Evolutionary conservation across 2,329 filamentous ascomycete species (phyloP), one percentile per base, ranked within the genome.

Genomic region (Escovopsis sp.): DNA sequence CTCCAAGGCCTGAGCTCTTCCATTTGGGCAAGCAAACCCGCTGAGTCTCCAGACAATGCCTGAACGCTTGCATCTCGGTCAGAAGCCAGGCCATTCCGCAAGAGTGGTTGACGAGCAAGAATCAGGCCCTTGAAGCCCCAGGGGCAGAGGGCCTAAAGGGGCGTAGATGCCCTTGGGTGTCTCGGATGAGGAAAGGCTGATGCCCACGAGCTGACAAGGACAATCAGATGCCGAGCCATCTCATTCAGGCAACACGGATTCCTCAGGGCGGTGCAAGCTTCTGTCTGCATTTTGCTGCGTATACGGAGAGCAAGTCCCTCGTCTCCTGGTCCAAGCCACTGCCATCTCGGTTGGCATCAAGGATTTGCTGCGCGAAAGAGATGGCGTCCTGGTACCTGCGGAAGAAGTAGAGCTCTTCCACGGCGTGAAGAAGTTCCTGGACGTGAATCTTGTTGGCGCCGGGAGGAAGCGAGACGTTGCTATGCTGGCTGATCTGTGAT

Each of bases 371-470:
- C 6, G 66, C 55, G 36, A 76, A 63, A 10, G 51, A 49, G n/a
- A 61, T 57, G 2, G 64, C 70, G 41, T 71, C 64, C 1, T 54
- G 53, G 43, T 64, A 76, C 30, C 64, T 57, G 6, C 62, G 56
- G 48, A 68, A 68, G 52, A 72, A 76, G 50, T 76, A 76, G 36
- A 76, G 59, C 54, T 76, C 72, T 51, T 76, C 72, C 7, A 71
- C 67, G 0, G 72, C 72, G 50, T 76, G 71, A 15, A 74, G 44
- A 9, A 71, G 49, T n/a, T 68, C 63, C 47, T 75, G 70, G 2
- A 63, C 57, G 30, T 66, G 60, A 35, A 63, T 63, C 50, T 75
- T 76, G 29, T 60, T 57, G 4, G 63, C 52, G 4, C 41, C 49
- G 9, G 51, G 46, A 3, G 47, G 48, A 10, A 71, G 47, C 1